Evolutionary conservation across 2,329 filamentous ascomycete species (phyloP).

Genomic region (Aureobasidium sp.): DNA sequence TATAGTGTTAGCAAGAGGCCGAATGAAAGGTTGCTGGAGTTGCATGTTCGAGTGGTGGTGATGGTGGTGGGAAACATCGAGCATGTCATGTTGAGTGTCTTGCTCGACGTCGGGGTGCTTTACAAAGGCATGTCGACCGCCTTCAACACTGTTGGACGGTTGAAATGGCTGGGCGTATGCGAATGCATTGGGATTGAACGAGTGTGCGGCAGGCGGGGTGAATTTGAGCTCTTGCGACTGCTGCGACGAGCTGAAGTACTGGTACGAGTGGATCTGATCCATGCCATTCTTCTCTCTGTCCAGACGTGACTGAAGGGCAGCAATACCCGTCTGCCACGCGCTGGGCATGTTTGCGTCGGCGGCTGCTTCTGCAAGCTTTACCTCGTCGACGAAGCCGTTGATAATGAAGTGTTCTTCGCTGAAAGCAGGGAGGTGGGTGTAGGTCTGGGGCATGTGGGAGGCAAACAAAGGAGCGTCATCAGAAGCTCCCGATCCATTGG

Average conservation of each 20-base stretch:
- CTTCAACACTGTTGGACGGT: constrained; percentile 10
- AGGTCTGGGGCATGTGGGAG: constrained; percentile 2
- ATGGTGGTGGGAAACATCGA: background rate
- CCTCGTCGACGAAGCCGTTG: background rate
- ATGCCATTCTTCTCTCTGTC: constrained; percentile 4
- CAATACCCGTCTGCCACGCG: constrained; percentile 5
- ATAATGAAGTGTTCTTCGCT: background rate
- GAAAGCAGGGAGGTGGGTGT: constrained; percentile 4
- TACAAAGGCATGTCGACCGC: background rate
- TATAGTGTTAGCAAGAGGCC: background rate
- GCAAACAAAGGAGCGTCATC: background rate
- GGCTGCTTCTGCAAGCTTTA: background rate
- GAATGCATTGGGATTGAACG: background rate
- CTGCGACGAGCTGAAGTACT: background rate
- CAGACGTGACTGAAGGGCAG: background rate
- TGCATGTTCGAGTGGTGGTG: background rate
- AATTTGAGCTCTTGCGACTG: background rate
- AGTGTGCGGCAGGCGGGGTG: background rate
- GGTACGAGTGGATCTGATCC: background rate
- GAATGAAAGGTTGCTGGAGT: background rate
- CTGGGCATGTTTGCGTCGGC: background rate
- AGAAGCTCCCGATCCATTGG: background rate
- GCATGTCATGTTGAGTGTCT: constrained; percentile 4
- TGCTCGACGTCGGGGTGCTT: background rate
- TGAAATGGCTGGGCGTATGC: background rate